Base-by-base conservation (phyloP, 2,329 filamentous ascomycete genomes). In the Beauveria brongniartii region DNA sequence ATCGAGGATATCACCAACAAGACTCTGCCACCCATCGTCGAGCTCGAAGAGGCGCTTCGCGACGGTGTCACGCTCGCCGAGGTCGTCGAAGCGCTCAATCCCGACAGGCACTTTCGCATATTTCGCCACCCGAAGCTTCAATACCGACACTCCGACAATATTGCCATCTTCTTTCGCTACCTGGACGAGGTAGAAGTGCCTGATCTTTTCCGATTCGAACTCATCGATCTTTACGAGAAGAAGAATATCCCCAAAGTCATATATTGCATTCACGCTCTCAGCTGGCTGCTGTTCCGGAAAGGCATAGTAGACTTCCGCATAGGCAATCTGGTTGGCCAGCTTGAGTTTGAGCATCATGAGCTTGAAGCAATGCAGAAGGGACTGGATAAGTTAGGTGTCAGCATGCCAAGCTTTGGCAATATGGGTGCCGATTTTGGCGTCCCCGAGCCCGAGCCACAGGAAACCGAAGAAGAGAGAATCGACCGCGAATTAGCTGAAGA, bases 181-280 rank as follows among this genome's bases (percentile, higher is more conserved):
- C 82, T 99, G 1, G 90, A 93, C 65, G 91, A 97, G 63, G 86
- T 97, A 9, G 90, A 96, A 69, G 79, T 99, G 3, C 94, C 94
- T 1, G 95, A 99, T 68, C 82, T 99, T 20, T 99, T 99, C 73
- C 87, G 93, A 61, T 99, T 99, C 73, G 94, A 99, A 73, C 81
- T 97, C 51, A 96, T 97, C 65, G 94, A 99, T 74, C 78, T 99
- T 14, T 99, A 99, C 77, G 95, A 99, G 75, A 99, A 97, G 80
- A 99, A 99, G 77, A 99, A 99, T 69, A 95, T 97, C 1, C 94
- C 94, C 4, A 99, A 97, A 74, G 95, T 97, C 71, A 99, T 99
- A 64, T 96, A 99, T 77, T 99, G 94, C 71, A 94, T 99, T 57
- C 94, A 99, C 69, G 94, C 94, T 0, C 79, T 99, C 20, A 97